phyloP scores from a whole-genome alignment of 169 alveolate species.

The Pseudocohnilembus persalinus region DNA sequence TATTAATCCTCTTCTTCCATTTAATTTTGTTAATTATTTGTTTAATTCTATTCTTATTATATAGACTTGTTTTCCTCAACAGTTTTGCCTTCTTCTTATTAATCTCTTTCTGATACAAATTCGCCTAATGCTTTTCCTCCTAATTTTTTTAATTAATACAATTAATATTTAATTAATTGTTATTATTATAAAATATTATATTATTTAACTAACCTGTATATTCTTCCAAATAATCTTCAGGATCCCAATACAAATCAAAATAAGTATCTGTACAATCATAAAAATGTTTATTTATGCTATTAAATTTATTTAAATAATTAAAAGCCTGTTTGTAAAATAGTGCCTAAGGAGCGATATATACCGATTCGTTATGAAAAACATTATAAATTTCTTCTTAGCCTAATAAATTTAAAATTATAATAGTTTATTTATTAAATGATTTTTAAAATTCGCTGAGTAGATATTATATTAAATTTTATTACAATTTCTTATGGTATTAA shows the following conservation, averaged over 20 bases:
- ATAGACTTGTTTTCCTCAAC: constrained; percentile 18
- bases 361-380: constrained; percentile 39
- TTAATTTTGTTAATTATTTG: not conserved
- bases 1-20: not conserved
- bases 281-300: constrained; percentile 3
- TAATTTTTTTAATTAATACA: no score
- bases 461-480: no score
- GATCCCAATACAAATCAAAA: constrained; percentile 41
- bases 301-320: constrained; percentile 17
- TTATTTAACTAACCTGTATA: constrained; percentile 14
- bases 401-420: no score
- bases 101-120: no score
- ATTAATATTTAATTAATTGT: no score
- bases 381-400: constrained; percentile 25
- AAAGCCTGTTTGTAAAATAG: constrained; percentile 25
- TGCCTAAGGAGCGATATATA: constrained; percentile 20
- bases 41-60: constrained; percentile 16
- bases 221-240: constrained; percentile 50
- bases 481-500: constrained; percentile 31
- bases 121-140: not conserved
- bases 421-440: no score
- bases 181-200: no score
- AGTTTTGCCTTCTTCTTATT: constrained; percentile 3
- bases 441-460: no score
- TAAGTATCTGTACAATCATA: constrained; percentile 30